Base-by-base conservation (phyloP, 2,329 filamentous ascomycete species). In the Ceratocystiopsis minuta region DNA sequence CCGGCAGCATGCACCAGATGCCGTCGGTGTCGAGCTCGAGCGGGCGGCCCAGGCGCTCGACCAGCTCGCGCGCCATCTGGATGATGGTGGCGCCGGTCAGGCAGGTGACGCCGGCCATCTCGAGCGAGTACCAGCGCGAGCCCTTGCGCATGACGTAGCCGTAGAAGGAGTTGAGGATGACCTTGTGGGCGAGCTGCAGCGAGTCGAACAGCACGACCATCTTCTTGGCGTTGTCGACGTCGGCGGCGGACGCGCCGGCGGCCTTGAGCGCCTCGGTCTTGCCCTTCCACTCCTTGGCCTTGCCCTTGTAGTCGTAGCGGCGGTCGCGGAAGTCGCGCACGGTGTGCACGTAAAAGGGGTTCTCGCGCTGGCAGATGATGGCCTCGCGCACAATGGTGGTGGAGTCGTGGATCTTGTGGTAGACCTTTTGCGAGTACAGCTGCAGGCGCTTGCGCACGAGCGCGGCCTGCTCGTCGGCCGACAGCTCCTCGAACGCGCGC, bases 111-210 rank as follows among this genome's bases (percentile, higher is more conserved):
- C 90, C 90, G 15, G 92, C 90, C 90, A 98, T 98, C 57, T 98
- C 90, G 72, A 98, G 79, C 16, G 90, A 98, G 57, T 98, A 98
- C 90, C 90, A 98, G 43, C 90, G 77, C 34, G 90, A 98, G 32
- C 90, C 90, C 58, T 98, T 98, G 64, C 90, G 73, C 90, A 98
- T 98, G 57, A 96, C 90, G 56, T 98, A 98, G 48, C 90, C 90
- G 52, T 98, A 98, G 65, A 98, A 98, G 43, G 86, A 94, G 65
- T 98, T 98, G 43, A 98, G 60, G 68, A 98, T 98, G 63, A 98
- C 90, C 59, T 98, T 98, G 66, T 98, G 90, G 0, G 90, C 90
- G 52, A 98, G 67, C 58, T 98, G 92, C 44, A 98, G 67, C 0
- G 90, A 98, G 57, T 98, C 90, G 57, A 84, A 98, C 5, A 98